Evolutionary conservation across 768 basidiomycete genomes (phyloP), one percentile per base, ranked within the genome.

Genomic region (Tephrocybe sp.): DNA sequence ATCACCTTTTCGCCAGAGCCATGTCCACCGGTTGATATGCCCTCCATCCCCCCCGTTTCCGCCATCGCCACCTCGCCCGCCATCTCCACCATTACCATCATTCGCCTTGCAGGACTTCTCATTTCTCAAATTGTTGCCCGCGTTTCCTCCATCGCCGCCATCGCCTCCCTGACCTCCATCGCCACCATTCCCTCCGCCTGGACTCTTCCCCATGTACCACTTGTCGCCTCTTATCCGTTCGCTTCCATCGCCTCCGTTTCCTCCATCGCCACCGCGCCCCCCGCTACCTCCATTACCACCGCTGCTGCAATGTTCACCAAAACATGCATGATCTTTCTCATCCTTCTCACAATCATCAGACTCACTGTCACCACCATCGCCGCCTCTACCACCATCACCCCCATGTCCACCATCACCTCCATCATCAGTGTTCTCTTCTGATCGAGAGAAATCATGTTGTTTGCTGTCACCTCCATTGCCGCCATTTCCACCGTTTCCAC

Each of bases 11-110:
- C 38, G 19, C 47, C 47, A 48, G 19, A 32, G 41, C 45, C 39
- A 40, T 20, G 39, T 23, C 51, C 51, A 40, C 5, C 23, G 17
- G 6, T 45, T 11, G 19, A n/a, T n/a, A 5, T 40, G 22, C 5
- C 38, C 39, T 19, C 48, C 39, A 20, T 48, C 30, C 7, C 46
- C 53, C 1, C 53, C 48, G 32, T 51, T 31, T 1, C 49, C 49
- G 3, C 45, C 47, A 30, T 36, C 22, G 0, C 51, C 51, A 13
- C 51, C 54, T 30, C 23, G 34, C 7, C 47, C 51, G 11, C 46
- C 56, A 12, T 41, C 26, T 3, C 49, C 49, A 22, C 45, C 54
- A 14, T 19, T 41, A 2, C 31, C 45, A 6, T 36, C 30, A 20
- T 46, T 22, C 19, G 13, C 32, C 35, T 13, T 20, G 19, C 42